These are phyloP conservation scores for Mycena galopus DNA, from an alignment of 768 basidiomycete species.

Conservation along the genomic window DNA sequence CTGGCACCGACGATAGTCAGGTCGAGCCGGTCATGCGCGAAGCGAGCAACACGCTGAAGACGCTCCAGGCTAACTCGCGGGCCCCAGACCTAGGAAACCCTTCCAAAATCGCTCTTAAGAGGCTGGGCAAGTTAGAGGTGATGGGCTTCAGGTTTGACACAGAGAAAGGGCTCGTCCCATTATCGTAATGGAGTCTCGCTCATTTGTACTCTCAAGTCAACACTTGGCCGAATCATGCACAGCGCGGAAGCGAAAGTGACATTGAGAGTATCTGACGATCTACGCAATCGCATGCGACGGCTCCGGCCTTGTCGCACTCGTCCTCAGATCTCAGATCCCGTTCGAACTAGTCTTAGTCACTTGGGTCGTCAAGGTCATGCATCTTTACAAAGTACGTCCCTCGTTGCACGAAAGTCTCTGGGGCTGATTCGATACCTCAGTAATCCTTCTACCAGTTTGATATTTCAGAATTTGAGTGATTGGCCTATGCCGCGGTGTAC, in stretches of 20 bases:
- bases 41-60: constrained; percentile 5
- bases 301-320: too few relatives aligned
- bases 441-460: constrained; percentile 75
- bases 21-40: not conserved
- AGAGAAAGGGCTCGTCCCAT: not conserved
- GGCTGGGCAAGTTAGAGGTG: not conserved
- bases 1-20: not conserved
- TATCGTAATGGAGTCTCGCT: not conserved
- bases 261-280: too few relatives aligned
- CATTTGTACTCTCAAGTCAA: too few relatives aligned
- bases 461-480: constrained; percentile 60
- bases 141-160: constrained; percentile 13
- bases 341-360: too few relatives aligned
- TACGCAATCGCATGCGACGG: too few relatives aligned
- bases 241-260: too few relatives aligned
- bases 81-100: not conserved
- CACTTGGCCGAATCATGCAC: too few relatives aligned
- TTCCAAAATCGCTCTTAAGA: constrained; percentile 1
- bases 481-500: too few relatives aligned
- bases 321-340: too few relatives aligned
- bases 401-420: too few relatives aligned
- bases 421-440: constrained; percentile 44
- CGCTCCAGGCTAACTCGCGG: not conserved
- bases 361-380: constrained; percentile 99
- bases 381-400: constrained; percentile 78